A percentile compares a stretch with the other conserved stretches of the same genome.
Evolutionary conservation across 441 rosid genomes (phyloP).

Genomic region (Breynia disticha): DNA sequence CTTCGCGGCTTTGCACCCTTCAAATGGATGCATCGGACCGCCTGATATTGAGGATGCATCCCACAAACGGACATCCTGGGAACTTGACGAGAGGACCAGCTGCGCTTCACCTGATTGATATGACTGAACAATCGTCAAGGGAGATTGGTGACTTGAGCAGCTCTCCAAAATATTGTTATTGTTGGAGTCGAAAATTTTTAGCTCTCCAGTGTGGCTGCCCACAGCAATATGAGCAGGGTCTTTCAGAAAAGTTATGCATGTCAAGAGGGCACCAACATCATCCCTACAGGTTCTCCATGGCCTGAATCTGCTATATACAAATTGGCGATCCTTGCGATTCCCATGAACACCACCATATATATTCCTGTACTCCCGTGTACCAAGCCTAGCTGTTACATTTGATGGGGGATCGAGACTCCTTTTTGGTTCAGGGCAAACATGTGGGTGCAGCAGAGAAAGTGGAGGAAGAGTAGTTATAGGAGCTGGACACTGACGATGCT

Average conservation of each 20-base stretch:
- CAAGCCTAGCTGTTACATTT: constrained; percentile 82
- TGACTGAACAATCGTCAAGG: constrained; percentile 70
- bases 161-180: constrained; percentile 64
- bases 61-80: constrained; percentile 84
- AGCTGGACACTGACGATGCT: constrained; percentile 98
- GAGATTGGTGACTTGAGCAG: constrained; percentile 70
- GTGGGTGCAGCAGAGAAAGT: constrained; percentile 86
- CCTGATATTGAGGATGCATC: constrained; percentile 61
- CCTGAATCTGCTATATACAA: constrained; percentile 90
- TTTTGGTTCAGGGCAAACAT: constrained; percentile 95
- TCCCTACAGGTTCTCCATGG: constrained; percentile 96
- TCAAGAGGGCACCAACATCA: constrained; percentile 63
- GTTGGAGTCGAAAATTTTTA: constrained; percentile 68
- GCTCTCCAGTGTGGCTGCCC: constrained; percentile 85
- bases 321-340: constrained; percentile 91
- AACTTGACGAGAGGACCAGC: constrained; percentile 81
- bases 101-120: constrained; percentile 49
- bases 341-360: constrained; percentile 87
- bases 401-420: constrained; percentile 86
- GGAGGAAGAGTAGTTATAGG: constrained; percentile 99
- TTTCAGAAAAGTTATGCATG: constrained; percentile 72
- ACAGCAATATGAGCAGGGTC: constrained; percentile 75
- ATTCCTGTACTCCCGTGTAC: constrained; percentile 73
- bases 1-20: constrained; percentile 83
- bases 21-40: constrained; percentile 72